phyloP scores from a whole-genome alignment of 805 yeast genomes.

The Ogataea methylovora region DNA sequence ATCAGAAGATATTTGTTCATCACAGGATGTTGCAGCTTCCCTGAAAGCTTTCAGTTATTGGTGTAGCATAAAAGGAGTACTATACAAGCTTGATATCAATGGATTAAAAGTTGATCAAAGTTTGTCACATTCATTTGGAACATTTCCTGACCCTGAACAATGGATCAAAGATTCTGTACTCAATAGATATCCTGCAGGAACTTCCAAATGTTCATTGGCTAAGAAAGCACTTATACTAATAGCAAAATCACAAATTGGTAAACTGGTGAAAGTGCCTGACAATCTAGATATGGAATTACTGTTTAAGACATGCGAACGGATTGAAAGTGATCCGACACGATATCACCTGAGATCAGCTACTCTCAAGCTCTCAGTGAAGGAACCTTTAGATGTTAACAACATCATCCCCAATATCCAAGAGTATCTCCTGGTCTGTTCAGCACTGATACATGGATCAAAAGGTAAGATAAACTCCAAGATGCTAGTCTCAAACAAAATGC shows the following conservation, averaged over 20 bases:
- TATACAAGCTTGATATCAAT: conserved; percentile 33
- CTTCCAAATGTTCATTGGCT: conserved; percentile 37
- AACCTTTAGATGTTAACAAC: conserved; percentile 9
- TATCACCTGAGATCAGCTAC: conserved; percentile 35
- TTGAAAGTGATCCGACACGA: conserved; percentile 38
- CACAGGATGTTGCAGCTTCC: conserved; percentile 37
- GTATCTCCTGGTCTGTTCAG: conserved; percentile 13
- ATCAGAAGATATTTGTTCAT: conserved; percentile 24
- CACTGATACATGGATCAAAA: conserved; percentile 16
- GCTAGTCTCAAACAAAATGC: conserved; percentile 13
- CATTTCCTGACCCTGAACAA: conserved; percentile 34
- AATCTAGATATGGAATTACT: conserved; percentile 24
- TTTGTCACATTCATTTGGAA: conserved; percentile 23
- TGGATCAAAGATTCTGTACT: conserved; percentile 33
- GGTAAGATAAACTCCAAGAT: conserved; percentile 8
- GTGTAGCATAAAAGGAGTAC: conserved; percentile 43
- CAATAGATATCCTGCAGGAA: conserved; percentile 46
- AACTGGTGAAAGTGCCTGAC: conserved; percentile 30
- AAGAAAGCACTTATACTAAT: conserved; percentile 30
- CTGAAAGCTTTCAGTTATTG: conserved; percentile 47
- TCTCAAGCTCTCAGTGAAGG: conserved; percentile 10
- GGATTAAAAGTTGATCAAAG: conserved; percentile 26
- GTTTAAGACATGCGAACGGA: conserved; percentile 33
- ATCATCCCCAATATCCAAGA: conserved; percentile 6
- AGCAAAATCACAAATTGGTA: conserved; percentile 29